Conservation (phyloP, 2,329 filamentous ascomycete species). For the Fusarium sp. region DNA sequence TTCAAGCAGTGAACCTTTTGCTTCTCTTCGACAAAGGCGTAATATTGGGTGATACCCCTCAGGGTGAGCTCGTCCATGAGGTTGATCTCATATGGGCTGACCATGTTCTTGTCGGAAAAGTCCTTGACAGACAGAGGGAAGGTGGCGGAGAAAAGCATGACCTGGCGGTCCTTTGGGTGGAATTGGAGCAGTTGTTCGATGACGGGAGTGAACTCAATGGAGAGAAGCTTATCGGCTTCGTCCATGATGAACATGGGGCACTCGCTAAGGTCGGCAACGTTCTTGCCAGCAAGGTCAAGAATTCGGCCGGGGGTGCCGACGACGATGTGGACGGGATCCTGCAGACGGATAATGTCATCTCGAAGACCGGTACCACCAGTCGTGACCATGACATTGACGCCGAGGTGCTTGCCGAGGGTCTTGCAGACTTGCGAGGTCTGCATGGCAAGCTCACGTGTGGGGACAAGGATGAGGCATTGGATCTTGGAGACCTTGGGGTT, state of each 20-base stretch:
- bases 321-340: slow-evolving; percentile 95
- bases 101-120: slow-evolving; percentile 99
- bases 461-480: slow-evolving; percentile 95
- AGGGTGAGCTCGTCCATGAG: slow-evolving; percentile 99
- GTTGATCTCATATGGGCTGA: slow-evolving; percentile 96
- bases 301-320: slow-evolving; percentile 98
- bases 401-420: slow-evolving; percentile 95
- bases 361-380: slow-evolving; percentile 95
- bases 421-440: slow-evolving; percentile 99
- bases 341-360: slow-evolving; percentile 95
- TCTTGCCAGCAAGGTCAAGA: slow-evolving; percentile 94
- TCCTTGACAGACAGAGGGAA: slow-evolving; percentile 97
- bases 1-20: slow-evolving; percentile 99
- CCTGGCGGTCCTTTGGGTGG: slow-evolving; percentile 96
- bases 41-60: slow-evolving; percentile 98
- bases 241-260: slow-evolving; percentile 99
- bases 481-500: slow-evolving; percentile 97
- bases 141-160: slow-evolving; percentile 99
- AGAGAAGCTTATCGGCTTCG: slow-evolving; percentile 97
- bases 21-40: slow-evolving; percentile 99
- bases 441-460: slow-evolving; percentile 95
- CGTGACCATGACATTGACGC: slow-evolving; percentile 99
- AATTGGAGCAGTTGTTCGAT: slow-evolving; percentile 96
- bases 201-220: slow-evolving; percentile 95
- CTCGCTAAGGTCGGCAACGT: slow-evolving; percentile 93